These are phyloP conservation scores for Apiospora sp. DNA, from an alignment of 2,329 filamentous ascomycete genomes.

Conservation along the genomic window DNA sequence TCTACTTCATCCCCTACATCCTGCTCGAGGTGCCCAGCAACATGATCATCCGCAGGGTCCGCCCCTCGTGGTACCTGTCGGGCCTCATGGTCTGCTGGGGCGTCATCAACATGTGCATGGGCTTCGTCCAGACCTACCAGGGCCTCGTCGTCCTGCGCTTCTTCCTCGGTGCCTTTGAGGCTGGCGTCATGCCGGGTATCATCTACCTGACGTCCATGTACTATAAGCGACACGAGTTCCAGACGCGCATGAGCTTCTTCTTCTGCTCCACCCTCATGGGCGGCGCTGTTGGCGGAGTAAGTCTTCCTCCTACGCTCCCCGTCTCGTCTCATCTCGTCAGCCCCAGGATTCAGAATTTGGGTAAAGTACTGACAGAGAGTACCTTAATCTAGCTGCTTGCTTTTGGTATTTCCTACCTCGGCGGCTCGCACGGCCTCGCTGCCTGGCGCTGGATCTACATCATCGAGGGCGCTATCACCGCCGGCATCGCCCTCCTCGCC, in stretches of 20 bases:
- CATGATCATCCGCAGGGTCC: slow-evolving; percentile 52
- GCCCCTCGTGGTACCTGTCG: slow-evolving; percentile 49
- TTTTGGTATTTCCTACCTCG: slow-evolving; percentile 54
- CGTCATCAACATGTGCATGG: slow-evolving; percentile 55
- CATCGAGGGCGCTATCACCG: slow-evolving; percentile 51
- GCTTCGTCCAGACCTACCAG: slow-evolving; percentile 50
- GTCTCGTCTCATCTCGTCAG: not conserved
- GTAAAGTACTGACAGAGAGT: not conserved
- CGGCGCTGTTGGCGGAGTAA: slow-evolving; percentile 52
- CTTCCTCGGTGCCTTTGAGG: slow-evolving; percentile 55
- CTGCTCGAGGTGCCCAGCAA: slow-evolving; percentile 55
- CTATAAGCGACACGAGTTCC: slow-evolving; percentile 58
- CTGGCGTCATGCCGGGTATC: slow-evolving; percentile 55
- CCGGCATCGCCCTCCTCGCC: slow-evolving; percentile 40
- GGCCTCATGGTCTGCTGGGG: slow-evolving; percentile 54
- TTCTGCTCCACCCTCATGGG: slow-evolving; percentile 52
- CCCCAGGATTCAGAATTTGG: not conserved
- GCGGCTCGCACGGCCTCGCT: slow-evolving; percentile 49
- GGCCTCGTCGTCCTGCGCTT: slow-evolving; percentile 52
- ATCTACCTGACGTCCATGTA: slow-evolving; percentile 57
- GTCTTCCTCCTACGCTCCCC: slow-evolving; percentile 2
- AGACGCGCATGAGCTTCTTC: slow-evolving; percentile 54
- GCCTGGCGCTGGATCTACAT: slow-evolving; percentile 59
- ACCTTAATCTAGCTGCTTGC: slow-evolving; percentile 49
- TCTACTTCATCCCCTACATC: slow-evolving; percentile 52